Percentiles rank a stretch among this genome's conserved stretches.
Evolutionary conservation across 768 basidiomycete species (phyloP).

Genomic region (Boletellus ananas): DNA sequence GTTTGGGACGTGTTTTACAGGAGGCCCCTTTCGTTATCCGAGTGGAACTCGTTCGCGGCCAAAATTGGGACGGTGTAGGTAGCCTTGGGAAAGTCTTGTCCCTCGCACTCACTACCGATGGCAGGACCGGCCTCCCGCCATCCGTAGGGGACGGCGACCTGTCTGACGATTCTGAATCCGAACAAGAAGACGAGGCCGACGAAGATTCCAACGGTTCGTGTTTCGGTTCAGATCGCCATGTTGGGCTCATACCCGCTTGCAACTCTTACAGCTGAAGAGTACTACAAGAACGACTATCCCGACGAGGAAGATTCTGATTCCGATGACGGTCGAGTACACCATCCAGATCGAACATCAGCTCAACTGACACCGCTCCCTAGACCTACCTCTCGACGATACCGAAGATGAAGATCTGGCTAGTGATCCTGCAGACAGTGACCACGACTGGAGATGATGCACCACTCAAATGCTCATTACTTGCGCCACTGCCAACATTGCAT

Average conservation of each 20-base stretch:
- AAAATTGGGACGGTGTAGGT: conserved; percentile 64
- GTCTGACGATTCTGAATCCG: conserved; percentile 61
- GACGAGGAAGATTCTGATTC: conserved; percentile 55
- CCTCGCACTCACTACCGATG: not conserved
- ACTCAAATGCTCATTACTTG: not conserved
- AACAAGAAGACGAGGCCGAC: conserved; percentile 71
- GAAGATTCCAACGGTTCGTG: conserved; percentile 78
- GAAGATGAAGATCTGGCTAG: conserved; percentile 43
- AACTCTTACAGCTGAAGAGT: conserved; percentile 60
- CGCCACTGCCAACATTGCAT: conserved; percentile 16
- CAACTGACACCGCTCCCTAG: conserved; percentile 30
- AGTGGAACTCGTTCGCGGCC: conserved; percentile 55
- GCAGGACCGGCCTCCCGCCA: conserved; percentile 63
- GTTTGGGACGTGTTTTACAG: conserved; percentile 87
- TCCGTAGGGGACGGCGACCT: conserved; percentile 48
- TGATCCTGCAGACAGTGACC: conserved; percentile 30
- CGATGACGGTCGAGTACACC: conserved; percentile 36
- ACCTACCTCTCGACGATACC: conserved; percentile 54
- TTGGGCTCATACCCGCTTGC: not conserved
- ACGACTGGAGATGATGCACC: conserved; percentile 31
- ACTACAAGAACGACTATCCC: conserved; percentile 83
- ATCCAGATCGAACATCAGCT: not conserved
- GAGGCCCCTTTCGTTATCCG: conserved; percentile 52
- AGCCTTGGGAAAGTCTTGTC: not conserved
- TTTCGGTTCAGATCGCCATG: not conserved